A percentile compares a stretch with the other conserved stretches of the same genome.
Conservation (phyloP, 78 protist genomes). For the Planoprotostelium fungivorum region DNA sequence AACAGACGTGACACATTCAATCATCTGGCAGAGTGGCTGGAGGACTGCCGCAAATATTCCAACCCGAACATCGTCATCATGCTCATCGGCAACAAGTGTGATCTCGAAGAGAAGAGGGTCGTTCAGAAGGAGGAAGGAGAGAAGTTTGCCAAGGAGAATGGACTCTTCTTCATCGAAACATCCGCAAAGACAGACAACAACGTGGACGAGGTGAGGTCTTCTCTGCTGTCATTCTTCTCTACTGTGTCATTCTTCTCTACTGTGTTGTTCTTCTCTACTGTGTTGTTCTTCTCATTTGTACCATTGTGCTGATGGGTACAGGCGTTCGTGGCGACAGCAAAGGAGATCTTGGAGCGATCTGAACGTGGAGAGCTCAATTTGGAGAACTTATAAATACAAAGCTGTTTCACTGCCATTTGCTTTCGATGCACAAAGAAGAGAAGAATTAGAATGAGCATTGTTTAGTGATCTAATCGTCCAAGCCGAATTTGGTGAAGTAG, state of each 20-base stretch:
- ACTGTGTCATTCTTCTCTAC: neutral
- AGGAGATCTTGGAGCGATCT: neutral
- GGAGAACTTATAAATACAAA: neutral
- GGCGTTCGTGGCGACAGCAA: neutral
- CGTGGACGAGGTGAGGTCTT: slow-evolving; percentile 26
- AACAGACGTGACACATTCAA: slow-evolving; percentile 93
- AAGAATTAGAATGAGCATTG: neutral
- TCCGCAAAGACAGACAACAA: slow-evolving; percentile 40
- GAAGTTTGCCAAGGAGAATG: slow-evolving; percentile 31
- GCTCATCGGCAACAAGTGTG: slow-evolving; percentile 77
- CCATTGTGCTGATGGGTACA: too few relatives aligned
- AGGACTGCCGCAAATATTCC: slow-evolving; percentile 68
- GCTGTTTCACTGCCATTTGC: neutral
- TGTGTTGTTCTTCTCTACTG: neutral
- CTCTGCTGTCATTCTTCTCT: neutral
- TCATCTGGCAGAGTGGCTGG: slow-evolving; percentile 88
- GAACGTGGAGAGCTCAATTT: neutral
- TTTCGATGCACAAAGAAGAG: neutral
- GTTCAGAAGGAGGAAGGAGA: slow-evolving; percentile 63
- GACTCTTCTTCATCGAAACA: slow-evolving; percentile 32
- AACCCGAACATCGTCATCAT: slow-evolving; percentile 34
- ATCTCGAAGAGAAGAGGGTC: slow-evolving; percentile 65
- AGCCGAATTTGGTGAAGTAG: neutral
- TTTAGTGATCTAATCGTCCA: neutral
- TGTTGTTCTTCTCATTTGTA: neutral